phyloP scores from a whole-genome alignment of 1,139 yeast species.

The Petasospora rhodanensis region DNA sequence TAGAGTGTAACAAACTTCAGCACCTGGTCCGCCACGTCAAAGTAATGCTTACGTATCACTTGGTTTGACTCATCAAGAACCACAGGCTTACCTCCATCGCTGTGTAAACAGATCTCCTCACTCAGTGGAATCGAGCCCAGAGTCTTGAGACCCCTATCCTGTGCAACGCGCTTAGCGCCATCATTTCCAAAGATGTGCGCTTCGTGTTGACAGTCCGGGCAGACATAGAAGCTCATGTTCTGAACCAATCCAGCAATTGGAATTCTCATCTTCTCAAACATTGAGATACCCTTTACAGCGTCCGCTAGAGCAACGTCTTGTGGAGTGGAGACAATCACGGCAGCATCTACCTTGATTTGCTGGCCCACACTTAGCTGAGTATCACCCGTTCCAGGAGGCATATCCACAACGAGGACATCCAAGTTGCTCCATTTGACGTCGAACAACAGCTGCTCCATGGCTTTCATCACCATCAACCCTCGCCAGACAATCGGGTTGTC shows the following conservation, averaged over 20 bases:
- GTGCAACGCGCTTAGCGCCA: conserved; percentile 60
- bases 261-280: conserved; percentile 72
- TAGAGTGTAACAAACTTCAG: neutral
- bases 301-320: conserved; percentile 83
- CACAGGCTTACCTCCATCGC: conserved; percentile 65
- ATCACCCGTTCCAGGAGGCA: conserved; percentile 95
- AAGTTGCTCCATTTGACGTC: conserved; percentile 78
- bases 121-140: conserved; percentile 68
- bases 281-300: conserved; percentile 74
- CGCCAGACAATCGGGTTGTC: conserved; percentile 79
- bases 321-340: conserved; percentile 79
- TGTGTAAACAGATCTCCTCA: conserved; percentile 53
- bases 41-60: conserved; percentile 35
- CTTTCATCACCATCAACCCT: conserved; percentile 84
- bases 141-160: conserved; percentile 43
- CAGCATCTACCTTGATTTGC: conserved; percentile 71
- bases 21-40: conserved; percentile 40
- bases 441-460: conserved; percentile 72
- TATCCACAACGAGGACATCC: conserved; percentile 69
- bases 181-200: conserved; percentile 72
- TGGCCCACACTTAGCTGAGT: conserved; percentile 81
- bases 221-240: conserved; percentile 73
- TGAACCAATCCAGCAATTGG: conserved; percentile 78
- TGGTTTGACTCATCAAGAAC: conserved; percentile 43
- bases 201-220: conserved; percentile 73